Evolutionary conservation across 2,329 filamentous ascomycete genomes (phyloP).

Genomic region (Lachnellula cervina): DNA sequence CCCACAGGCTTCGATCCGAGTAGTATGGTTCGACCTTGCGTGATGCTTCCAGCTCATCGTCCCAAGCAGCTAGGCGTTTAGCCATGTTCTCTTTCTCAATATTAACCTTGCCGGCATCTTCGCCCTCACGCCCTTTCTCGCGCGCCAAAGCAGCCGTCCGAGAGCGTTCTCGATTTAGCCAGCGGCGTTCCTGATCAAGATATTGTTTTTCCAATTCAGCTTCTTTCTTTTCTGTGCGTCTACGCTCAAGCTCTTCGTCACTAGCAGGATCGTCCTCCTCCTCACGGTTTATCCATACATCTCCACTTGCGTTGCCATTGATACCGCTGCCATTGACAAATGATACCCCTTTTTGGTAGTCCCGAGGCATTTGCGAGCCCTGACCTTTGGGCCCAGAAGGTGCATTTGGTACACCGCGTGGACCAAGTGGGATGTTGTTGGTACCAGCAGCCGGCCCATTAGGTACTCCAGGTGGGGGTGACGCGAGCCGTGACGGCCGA

Average conservation of each 20-base stretch:
- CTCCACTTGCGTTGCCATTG: constrained; percentile 47
- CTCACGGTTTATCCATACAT: constrained; percentile 55
- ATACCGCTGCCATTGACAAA: constrained; percentile 78
- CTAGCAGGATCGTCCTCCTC: constrained; percentile 85
- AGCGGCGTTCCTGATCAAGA: constrained; percentile 79
- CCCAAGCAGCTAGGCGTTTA: constrained; percentile 72
- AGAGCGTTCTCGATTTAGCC: constrained; percentile 83
- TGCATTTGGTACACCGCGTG: constrained; percentile 66
- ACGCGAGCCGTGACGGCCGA: constrained; percentile 63
- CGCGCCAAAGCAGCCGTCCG: constrained; percentile 80
- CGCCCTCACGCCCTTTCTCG: constrained; percentile 73
- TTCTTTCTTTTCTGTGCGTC: constrained; percentile 65
- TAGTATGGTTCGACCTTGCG: constrained; percentile 79
- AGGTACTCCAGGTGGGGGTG: constrained; percentile 53
- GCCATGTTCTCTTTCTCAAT: constrained; percentile 63
- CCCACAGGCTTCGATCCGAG: constrained; percentile 78
- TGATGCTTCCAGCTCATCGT: constrained; percentile 78
- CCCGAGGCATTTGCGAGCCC: constrained; percentile 58
- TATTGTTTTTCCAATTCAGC: constrained; percentile 76
- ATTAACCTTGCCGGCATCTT: constrained; percentile 62
- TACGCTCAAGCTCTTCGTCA: constrained; percentile 76
- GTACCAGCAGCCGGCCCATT: constrained; percentile 57
- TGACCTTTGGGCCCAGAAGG: constrained; percentile 66
- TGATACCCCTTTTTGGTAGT: constrained; percentile 70
- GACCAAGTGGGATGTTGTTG: constrained; percentile 74